Percentiles rank a stretch among this genome's conserved stretches.
phyloP scores from a whole-genome alignment of 345 rosid species.

The Syzygium oleosum region DNA sequence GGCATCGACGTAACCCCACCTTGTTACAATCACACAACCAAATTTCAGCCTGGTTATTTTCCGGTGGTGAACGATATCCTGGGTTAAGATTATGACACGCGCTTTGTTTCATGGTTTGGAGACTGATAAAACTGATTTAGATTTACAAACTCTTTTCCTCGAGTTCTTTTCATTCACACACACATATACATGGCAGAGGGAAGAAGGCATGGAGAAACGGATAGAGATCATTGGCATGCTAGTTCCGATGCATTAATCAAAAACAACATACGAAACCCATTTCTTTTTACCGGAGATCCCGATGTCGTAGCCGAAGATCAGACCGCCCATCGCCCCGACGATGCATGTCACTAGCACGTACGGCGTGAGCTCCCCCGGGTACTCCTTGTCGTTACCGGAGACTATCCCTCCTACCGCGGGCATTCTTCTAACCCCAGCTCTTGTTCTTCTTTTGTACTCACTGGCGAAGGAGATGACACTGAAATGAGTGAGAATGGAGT shows the following conservation, averaged over 20 bases:
- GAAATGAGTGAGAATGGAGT: background rate
- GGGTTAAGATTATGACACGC: no score
- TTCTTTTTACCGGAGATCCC: conserved; percentile 67
- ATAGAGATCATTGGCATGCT: background rate
- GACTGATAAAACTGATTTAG: no score
- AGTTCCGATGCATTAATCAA: background rate
- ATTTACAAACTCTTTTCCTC: no score
- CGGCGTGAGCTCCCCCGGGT: conserved; percentile 78
- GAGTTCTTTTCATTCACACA: background rate
- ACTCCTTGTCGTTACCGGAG: conserved; percentile 33
- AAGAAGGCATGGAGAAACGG: background rate
- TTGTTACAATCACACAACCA: background rate
- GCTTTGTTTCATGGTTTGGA: no score
- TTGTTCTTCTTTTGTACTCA: no score
- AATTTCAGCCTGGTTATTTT: background rate
- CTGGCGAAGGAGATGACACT: background rate
- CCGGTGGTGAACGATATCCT: background rate
- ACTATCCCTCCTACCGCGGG: conserved; percentile 42
- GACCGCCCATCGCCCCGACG: conserved; percentile 95
- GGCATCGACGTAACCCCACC: conserved; percentile 16
- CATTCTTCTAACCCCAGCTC: conserved; percentile 16
- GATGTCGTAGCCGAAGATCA: conserved; percentile 91
- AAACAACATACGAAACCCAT: background rate
- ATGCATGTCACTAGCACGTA: conserved; percentile 72
- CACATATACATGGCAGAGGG: background rate